phyloP scores from a whole-genome alignment of 2,329 filamentous ascomycete species.

The Xylaria arbuscula region DNA sequence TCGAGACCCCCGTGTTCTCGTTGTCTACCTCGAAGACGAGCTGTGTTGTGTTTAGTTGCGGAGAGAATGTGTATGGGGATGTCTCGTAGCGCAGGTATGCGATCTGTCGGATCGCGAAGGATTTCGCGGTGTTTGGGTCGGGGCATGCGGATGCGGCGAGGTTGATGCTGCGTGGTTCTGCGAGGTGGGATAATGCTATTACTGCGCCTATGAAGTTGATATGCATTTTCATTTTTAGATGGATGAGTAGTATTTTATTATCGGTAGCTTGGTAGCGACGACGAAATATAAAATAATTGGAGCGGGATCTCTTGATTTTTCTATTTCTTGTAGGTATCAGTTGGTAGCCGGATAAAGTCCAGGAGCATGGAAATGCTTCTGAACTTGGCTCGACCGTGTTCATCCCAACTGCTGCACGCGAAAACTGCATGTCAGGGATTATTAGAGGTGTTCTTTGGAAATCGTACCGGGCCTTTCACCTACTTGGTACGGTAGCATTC shows the following conservation, averaged over 20 bases:
- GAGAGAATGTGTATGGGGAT: background rate
- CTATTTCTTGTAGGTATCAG: background rate
- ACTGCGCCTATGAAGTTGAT: background rate
- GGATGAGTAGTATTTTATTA: background rate
- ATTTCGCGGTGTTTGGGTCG: background rate
- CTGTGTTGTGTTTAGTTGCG: constrained; percentile 28
- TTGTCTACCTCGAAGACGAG: constrained; percentile 27
- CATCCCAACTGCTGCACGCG: background rate
- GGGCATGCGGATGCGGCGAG: constrained; percentile 9
- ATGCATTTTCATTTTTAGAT: constrained; percentile 16
- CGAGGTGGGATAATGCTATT: background rate
- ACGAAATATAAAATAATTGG: background rate
- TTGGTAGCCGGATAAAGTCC: constrained; percentile 26
- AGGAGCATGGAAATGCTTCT: background rate
- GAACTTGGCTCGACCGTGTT: background rate
- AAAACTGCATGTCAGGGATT: background rate
- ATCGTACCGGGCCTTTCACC: background rate
- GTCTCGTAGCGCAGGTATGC: constrained; percentile 30
- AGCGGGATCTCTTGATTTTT: background rate
- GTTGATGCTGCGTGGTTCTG: background rate
- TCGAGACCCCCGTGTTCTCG: constrained; percentile 19
- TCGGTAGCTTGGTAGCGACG: background rate
- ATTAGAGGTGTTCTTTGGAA: background rate
- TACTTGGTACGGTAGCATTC: constrained; percentile 20
- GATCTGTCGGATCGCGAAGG: constrained; percentile 24